phyloP scores from a whole-genome alignment of 139 green algal genomes.

The Closterium sp. region DNA sequence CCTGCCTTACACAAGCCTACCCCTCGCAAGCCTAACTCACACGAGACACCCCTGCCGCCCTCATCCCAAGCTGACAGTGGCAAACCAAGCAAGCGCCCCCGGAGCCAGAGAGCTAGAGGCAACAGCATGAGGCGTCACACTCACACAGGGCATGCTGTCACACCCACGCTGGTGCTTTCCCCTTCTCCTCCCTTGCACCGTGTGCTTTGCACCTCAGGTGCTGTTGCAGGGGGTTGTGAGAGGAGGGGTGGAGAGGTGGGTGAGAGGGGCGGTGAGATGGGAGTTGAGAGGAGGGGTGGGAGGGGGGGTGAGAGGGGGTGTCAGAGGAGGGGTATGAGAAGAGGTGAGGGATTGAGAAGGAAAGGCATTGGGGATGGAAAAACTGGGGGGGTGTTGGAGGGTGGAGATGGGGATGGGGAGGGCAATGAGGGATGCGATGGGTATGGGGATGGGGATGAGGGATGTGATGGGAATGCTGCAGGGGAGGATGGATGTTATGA shows the following conservation, averaged over 20 bases:
- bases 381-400: not conserved
- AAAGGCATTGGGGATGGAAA: not conserved
- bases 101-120: not conserved
- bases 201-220: not conserved
- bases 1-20: not conserved
- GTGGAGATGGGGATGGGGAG: not conserved
- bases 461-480: not conserved
- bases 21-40: not conserved
- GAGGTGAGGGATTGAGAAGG: not conserved
- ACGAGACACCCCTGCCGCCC: not conserved
- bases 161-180: too few relatives aligned
- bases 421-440: too few relatives aligned
- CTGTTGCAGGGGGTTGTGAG: not conserved
- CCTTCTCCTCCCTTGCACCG: too few relatives aligned
- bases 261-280: too few relatives aligned
- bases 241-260: not conserved
- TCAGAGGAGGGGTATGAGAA: not conserved
- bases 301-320: not conserved
- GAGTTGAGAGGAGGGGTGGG: too few relatives aligned
- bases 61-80: not conserved
- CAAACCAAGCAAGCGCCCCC: not conserved
- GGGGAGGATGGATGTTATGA: not conserved
- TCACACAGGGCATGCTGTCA: too few relatives aligned
- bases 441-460: too few relatives aligned
- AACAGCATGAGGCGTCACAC: too few relatives aligned